A percentile compares a stretch with the other conserved stretches of the same genome.
Evolutionary conservation across 176 grass and related monocot species (phyloP).

Genomic region (Phoenix roebelenii): DNA sequence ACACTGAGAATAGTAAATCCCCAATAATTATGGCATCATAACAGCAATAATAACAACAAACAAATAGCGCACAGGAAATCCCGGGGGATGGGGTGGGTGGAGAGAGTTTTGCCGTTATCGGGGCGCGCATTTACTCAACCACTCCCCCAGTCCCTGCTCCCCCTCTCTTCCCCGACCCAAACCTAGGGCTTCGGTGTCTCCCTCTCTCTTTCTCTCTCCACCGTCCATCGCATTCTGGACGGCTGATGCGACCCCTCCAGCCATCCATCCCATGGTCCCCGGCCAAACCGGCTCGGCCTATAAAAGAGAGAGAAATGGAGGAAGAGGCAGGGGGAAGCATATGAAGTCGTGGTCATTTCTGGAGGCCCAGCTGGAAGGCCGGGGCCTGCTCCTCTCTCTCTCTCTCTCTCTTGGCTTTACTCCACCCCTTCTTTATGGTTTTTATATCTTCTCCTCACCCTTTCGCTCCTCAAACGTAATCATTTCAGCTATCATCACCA

Average conservation of each 20-base stretch:
- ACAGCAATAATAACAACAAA: too few relatives aligned
- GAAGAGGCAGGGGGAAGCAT: neutral
- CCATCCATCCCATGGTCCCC: too few relatives aligned
- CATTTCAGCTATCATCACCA: constrained; percentile 87
- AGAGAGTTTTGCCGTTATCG: too few relatives aligned
- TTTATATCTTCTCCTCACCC: constrained; percentile 4
- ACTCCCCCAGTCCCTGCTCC: constrained; percentile 1
- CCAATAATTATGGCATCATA: too few relatives aligned
- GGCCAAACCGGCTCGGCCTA: too few relatives aligned
- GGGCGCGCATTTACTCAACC: constrained; percentile 15
- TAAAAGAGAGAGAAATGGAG: neutral
- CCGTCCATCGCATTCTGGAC: neutral
- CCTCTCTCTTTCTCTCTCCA: neutral
- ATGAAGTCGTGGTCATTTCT: constrained; percentile 7
- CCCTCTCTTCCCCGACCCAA: neutral
- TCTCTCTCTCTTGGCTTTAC: neutral
- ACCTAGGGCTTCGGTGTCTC: neutral
- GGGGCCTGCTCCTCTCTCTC: neutral
- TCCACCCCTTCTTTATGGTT: constrained; percentile 1
- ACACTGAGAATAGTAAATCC: too few relatives aligned
- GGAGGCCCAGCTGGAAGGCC: constrained; percentile 3
- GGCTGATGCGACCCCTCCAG: neutral
- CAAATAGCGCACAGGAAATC: too few relatives aligned
- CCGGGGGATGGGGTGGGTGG: too few relatives aligned
- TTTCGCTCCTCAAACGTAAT: constrained; percentile 31